Conservation (phyloP, 2,329 filamentous ascomycete species). For the Teratosphaeriaceae sp. region DNA sequence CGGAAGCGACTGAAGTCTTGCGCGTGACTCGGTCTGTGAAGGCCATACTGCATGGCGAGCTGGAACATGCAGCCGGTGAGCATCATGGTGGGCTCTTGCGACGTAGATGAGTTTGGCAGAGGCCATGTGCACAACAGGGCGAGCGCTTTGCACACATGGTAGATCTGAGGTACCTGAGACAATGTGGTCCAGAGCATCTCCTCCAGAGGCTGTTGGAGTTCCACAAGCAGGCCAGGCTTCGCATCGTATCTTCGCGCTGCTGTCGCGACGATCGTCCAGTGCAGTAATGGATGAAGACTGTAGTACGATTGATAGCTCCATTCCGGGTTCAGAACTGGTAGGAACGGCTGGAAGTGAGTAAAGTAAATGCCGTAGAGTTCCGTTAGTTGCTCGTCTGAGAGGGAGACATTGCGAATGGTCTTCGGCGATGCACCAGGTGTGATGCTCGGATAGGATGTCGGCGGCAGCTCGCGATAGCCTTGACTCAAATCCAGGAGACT, state of each 20-base stretch:
- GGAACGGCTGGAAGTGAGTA: slow-evolving; percentile 66
- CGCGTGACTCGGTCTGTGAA: slow-evolving; percentile 73
- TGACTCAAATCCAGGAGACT: slow-evolving; percentile 33
- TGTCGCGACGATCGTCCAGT: slow-evolving; percentile 76
- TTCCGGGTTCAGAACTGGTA: slow-evolving; percentile 66
- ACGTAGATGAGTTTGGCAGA: slow-evolving; percentile 72
- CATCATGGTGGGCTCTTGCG: slow-evolving; percentile 74
- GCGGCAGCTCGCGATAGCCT: slow-evolving; percentile 32
- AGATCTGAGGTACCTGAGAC: slow-evolving; percentile 68
- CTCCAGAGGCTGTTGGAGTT: slow-evolving; percentile 59
- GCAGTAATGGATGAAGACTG: slow-evolving; percentile 70
- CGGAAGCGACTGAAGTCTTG: slow-evolving; percentile 71
- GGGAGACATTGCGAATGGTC: slow-evolving; percentile 46
- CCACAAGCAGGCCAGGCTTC: slow-evolving; percentile 58
- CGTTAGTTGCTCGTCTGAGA: slow-evolving; percentile 37
- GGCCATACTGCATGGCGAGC: slow-evolving; percentile 72
- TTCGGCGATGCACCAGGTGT: slow-evolving; percentile 52
- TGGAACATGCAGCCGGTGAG: slow-evolving; percentile 82
- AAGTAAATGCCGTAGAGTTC: slow-evolving; percentile 70
- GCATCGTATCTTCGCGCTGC: slow-evolving; percentile 63
- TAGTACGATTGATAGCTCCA: slow-evolving; percentile 52
- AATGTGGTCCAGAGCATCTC: slow-evolving; percentile 71
- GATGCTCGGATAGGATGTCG: slow-evolving; percentile 42
- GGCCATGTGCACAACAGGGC: slow-evolving; percentile 78
- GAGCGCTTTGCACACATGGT: slow-evolving; percentile 74